Evolutionary conservation across 176 grass and related monocot genomes (phyloP), one percentile per base, ranked within the genome.

Genomic region (Cocos nucifera): DNA sequence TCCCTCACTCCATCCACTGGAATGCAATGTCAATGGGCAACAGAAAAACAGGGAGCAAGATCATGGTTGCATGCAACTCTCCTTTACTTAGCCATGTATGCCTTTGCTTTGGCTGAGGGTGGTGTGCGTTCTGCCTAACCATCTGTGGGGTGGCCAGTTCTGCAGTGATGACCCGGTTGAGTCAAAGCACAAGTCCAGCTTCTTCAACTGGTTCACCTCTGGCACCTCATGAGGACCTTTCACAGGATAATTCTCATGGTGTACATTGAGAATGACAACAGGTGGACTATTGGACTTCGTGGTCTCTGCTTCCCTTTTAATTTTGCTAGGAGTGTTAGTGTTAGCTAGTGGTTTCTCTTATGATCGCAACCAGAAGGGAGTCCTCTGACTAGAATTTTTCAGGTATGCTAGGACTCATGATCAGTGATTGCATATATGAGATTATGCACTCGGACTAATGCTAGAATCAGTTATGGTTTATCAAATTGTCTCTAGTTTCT

Each of bases 201-300:
- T 79, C 77, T 95, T 89, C 77, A 89, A 89, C 63, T 89, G 83
- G 86, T 83, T 78, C 58, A 82, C 86, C 56, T 89, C 89, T 18
- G 58, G 75, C 5, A 70, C 89, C 35, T 95, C 83, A 0, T 17
- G 79, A 0, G 90, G 86, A 26, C 77, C 59, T 5, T 83, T 95
- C 57, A 68, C 75, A 4, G 86, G 90, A 4, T 89, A 22, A 54
- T 69, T 24, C 44, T 79, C 54, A 22, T 86, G 26, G 83, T 95
- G 6, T 95, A 86, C 86, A 70, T 95, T 28, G 55, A 95, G 57
- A 71, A 89, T 17, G 69, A 22, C 56, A 66, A 50, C 15, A 79
- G 90, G 0, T 95, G 80, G 77, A 80, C 77, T 50, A 16, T 87
- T 0, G 86, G 86, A 16, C 78, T 95, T 17, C 10, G 27, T 0